A percentile compares a stretch with the other conserved stretches of the same genome.
phyloP scores from a whole-genome alignment of 441 rosid species.

The Omphalea diandra region DNA sequence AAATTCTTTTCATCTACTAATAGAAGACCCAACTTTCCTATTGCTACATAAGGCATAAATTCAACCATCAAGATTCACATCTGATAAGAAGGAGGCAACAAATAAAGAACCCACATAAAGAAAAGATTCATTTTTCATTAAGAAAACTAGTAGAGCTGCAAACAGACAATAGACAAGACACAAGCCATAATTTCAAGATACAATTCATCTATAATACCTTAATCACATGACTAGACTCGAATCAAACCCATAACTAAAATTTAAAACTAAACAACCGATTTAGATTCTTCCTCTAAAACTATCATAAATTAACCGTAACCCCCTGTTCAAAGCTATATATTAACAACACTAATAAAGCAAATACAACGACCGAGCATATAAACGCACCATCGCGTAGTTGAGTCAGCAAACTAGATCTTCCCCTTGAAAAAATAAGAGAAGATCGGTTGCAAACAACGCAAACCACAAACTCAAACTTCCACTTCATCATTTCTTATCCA shows the following conservation, averaged over 20 bases:
- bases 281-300: background rate
- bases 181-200: no score
- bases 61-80: no score
- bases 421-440: conserved; percentile 92
- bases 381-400: conserved; percentile 9
- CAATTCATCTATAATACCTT: no score
- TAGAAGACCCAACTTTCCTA: no score
- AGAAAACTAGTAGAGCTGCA: no score
- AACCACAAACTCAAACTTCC: conserved; percentile 19
- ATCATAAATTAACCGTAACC: background rate
- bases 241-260: background rate
- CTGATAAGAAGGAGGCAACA: no score
- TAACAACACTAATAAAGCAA: background rate
- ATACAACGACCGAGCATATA: background rate
- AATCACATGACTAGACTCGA: background rate
- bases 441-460: conserved; percentile 18
- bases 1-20: no score
- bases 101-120: no score
- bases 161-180: no score
- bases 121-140: no score
- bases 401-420: conserved; percentile 38
- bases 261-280: background rate
- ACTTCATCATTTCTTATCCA: background rate
- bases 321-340: conserved; percentile 10
- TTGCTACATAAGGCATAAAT: no score